Evolutionary conservation across 2,329 filamentous ascomycete genomes (phyloP), one percentile per base, ranked within the genome.

Genomic region (Pyrenophora graminea): DNA sequence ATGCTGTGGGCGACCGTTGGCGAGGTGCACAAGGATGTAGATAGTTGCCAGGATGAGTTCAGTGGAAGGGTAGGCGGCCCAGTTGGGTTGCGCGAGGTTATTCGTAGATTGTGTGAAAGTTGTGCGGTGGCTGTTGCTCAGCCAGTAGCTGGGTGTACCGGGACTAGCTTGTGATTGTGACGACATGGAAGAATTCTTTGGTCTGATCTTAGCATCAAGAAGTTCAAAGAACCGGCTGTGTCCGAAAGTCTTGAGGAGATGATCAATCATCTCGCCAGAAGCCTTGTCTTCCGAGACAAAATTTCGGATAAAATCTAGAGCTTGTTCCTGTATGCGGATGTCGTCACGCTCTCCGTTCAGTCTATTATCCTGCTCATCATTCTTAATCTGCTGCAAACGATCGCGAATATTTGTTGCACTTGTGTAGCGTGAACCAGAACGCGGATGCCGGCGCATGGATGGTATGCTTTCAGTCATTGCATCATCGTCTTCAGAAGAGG

Each of bases 221-320:
- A 96, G 88, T 41, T 89, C 85, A 62, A 97, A 93, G 45, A 97
- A 79, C 33, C 87, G 82, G 51, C 90, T 84, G 66, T 90, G 83
- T 1, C 90, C 90, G 39, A 97, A 80, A 48, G 86, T 82, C 51
- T 79, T 82, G 66, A 97, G 87, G 18, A 97, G 75, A 64, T 89
- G 86, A 66, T 96, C 91, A 55, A 97, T 91, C 85, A 97, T 93
- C 74, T 77, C 84, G 54, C 71, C 79, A 60, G 75, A 80, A 60
- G 72, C 58, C 39, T 70, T 84, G 61, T 72, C 77, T 53, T 86
- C 84, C 50, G 87, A 88, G 59, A 97, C 89, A 27, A 97, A 79
- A 72, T 99, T 99, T 47, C 93, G 84, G 56, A 99, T 85, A 62
- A 97, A 88, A 63, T 95, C 88, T 15, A 97, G 82, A 0, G 88